Conservation (phyloP, 768 basidiomycete genomes). For the Gelatoporia subvermispora region DNA sequence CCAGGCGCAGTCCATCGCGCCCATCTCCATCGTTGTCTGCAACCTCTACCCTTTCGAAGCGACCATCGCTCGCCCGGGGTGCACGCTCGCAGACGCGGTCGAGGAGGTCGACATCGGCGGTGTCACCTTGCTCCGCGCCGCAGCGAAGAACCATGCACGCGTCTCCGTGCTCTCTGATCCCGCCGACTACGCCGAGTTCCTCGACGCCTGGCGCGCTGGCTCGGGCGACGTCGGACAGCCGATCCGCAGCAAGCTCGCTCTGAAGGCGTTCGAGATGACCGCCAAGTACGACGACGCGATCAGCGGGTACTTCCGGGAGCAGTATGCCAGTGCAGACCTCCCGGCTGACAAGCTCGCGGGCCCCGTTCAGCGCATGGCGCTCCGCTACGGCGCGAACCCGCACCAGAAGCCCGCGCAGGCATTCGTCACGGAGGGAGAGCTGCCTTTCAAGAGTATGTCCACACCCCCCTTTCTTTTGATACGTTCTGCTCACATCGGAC, state of each 20-base stretch:
- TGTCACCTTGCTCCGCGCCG: constrained; percentile 94
- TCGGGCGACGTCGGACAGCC: constrained; percentile 70
- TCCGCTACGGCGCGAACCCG: constrained; percentile 96
- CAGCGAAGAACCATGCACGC: constrained; percentile 96
- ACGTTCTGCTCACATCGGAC: not conserved
- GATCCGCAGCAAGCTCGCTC: constrained; percentile 73
- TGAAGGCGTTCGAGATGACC: constrained; percentile 98
- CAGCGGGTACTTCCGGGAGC: constrained; percentile 91
- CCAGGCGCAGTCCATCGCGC: constrained; percentile 75
- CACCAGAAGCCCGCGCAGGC: constrained; percentile 99
- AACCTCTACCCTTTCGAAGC: constrained; percentile 97
- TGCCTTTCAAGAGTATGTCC: constrained; percentile 86
- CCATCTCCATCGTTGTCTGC: constrained; percentile 96
- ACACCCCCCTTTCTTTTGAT: not conserved
- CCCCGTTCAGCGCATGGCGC: constrained; percentile 74
- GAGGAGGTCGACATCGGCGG: constrained; percentile 99
- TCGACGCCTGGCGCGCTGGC: constrained; percentile 70
- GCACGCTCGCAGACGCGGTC: constrained; percentile 87
- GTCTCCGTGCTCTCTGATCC: constrained; percentile 89
- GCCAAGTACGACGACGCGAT: constrained; percentile 94
- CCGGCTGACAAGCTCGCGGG: constrained; percentile 56
- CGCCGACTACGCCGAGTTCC: constrained; percentile 78
- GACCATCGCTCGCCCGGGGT: constrained; percentile 83
- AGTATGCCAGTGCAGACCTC: constrained; percentile 84
- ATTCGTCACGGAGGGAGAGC: constrained; percentile 78